Evolutionary conservation across 2,329 filamentous ascomycete species (phyloP).

Genomic region (Diaporthe helianthi): DNA sequence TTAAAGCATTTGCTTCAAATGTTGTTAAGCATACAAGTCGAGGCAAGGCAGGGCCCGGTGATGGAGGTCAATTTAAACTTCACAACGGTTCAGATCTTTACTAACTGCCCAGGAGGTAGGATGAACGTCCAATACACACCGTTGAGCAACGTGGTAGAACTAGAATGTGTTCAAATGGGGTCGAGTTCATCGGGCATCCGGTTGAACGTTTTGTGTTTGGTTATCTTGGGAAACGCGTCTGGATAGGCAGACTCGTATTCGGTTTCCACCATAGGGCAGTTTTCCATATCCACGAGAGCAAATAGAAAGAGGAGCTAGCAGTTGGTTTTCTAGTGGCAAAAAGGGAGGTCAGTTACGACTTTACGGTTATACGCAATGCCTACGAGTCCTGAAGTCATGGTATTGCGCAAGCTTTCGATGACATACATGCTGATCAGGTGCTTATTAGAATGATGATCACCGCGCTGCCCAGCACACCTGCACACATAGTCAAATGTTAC

Average conservation of each 20-base stretch:
- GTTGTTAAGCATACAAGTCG: not conserved
- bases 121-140: not conserved
- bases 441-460: not conserved
- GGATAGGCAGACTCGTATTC: conserved; percentile 13
- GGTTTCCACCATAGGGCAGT: too few relatives aligned
- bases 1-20: too few relatives aligned
- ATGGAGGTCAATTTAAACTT: conserved; percentile 6
- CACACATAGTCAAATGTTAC: too few relatives aligned
- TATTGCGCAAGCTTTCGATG: too few relatives aligned
- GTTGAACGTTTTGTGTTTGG: not conserved
- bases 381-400: too few relatives aligned
- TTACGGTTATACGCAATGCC: too few relatives aligned
- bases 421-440: too few relatives aligned
- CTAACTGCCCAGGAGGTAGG: not conserved
- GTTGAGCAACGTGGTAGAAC: not conserved
- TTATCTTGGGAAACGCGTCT: not conserved
- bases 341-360: too few relatives aligned
- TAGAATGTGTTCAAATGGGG: conserved; percentile 7
- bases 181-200: conserved; percentile 11
- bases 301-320: rapidly evolving
- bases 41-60: not conserved
- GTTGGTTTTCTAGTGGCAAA: not conserved
- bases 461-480: too few relatives aligned
- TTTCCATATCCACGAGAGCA: too few relatives aligned
- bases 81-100: not conserved